Conservation (phyloP, 805 yeast genomes). For the Saccharomycopsis vini region DNA sequence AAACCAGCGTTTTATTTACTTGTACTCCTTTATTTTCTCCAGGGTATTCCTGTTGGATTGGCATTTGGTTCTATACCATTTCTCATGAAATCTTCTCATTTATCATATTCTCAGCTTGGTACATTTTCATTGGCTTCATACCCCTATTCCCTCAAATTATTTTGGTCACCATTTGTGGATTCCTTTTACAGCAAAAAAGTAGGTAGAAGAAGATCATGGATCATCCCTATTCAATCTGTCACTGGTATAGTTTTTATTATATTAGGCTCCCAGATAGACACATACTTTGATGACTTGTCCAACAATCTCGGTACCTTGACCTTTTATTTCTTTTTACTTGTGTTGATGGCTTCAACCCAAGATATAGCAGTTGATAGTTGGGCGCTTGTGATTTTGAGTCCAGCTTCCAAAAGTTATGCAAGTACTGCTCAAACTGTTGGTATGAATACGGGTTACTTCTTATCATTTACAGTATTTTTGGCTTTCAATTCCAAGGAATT, state of each 20-base stretch:
- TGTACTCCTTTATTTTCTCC: constrained; percentile 69
- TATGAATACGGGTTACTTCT: constrained; percentile 83
- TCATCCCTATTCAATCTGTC: constrained; percentile 82
- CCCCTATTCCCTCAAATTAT: constrained; percentile 83
- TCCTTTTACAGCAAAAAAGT: constrained; percentile 57
- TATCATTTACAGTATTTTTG: constrained; percentile 83
- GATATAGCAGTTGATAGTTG: constrained; percentile 99
- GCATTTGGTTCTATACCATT: constrained; percentile 95
- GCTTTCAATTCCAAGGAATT: constrained; percentile 90
- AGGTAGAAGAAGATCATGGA: constrained; percentile 91
- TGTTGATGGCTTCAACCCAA: constrained; percentile 90
- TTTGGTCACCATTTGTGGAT: constrained; percentile 96
- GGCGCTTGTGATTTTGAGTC: constrained; percentile 84
- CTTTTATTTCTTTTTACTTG: constrained; percentile 60
- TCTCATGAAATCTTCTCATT: constrained; percentile 62
- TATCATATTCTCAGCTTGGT: constrained; percentile 85
- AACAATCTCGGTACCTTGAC: constrained; percentile 51
- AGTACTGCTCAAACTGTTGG: constrained; percentile 98
- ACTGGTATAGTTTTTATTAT: constrained; percentile 59
- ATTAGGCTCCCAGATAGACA: constrained; percentile 53
- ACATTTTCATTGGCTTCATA: constrained; percentile 85
- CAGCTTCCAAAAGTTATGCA: constrained; percentile 76
- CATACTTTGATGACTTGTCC: constrained; percentile 34
- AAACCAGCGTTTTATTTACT: constrained; percentile 67
- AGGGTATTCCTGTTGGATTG: constrained; percentile 95